These are phyloP conservation scores for Ustilago vetiveriae DNA, from an alignment of 1,284 basidiomycete species.

Conservation along the genomic window DNA sequence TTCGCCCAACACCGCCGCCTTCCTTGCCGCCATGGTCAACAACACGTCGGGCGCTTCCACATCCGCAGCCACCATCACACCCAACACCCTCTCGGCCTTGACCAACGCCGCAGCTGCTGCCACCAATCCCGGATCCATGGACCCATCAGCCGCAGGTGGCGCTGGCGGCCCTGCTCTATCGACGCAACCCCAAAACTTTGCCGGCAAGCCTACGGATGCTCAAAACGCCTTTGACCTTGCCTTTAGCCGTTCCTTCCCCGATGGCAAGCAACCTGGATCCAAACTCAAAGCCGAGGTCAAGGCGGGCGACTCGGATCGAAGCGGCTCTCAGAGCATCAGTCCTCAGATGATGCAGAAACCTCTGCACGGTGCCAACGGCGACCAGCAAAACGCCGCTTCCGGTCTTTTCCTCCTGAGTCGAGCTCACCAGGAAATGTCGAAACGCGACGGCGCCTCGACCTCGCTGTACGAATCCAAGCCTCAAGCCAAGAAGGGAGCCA, in stretches of 20 bases:
- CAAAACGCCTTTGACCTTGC: conserved; percentile 55
- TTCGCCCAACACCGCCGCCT: conserved; percentile 88
- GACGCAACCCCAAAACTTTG: conserved; percentile 46
- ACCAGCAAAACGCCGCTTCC: conserved; percentile 55
- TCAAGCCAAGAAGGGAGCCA: conserved; percentile 18
- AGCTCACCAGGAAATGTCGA: conserved; percentile 94
- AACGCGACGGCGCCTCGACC: conserved; percentile 76
- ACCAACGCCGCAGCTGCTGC: conserved; percentile 24
- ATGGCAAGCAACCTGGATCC: conserved; percentile 19
- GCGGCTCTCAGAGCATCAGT: conserved; percentile 34
- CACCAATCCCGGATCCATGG: conserved; percentile 20
- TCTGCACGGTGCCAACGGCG: conserved; percentile 16
- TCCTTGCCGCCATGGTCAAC: conserved; percentile 90
- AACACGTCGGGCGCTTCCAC: conserved; percentile 61
- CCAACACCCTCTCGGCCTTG: conserved; percentile 74
- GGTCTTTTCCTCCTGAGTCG: conserved; percentile 91
- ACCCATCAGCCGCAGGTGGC: conserved; percentile 8
- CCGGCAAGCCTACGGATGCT: conserved; percentile 24
- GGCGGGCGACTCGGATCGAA: conserved; percentile 11
- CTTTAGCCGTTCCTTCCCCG: conserved; percentile 46
- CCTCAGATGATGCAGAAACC: conserved; percentile 48
- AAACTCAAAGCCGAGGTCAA: conserved; percentile 43
- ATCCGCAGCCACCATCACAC: conserved; percentile 74
- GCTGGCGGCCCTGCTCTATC: conserved; percentile 18
- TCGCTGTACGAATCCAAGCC: conserved; percentile 42